Conservation (phyloP, 345 rosid species). For the Boechera stricta region DNA sequence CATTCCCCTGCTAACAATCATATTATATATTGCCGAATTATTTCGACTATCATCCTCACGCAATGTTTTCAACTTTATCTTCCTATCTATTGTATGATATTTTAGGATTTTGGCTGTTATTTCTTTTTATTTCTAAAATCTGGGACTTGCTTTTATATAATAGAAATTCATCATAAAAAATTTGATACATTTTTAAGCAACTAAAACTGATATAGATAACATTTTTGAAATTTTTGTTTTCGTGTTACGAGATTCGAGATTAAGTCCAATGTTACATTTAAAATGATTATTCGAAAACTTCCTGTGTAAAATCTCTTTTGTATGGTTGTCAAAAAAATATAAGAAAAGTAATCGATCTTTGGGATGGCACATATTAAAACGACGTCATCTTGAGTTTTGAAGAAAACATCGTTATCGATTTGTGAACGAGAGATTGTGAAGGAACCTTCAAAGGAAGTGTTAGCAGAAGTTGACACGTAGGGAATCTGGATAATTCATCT, state of each 20-base stretch:
- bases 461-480: constrained; percentile 18
- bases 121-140: neutral
- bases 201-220: neutral
- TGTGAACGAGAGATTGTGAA: constrained; percentile 25
- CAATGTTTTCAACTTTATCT: constrained; percentile 24
- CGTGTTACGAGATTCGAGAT: neutral
- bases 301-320: neutral
- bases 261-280: no score
- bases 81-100: neutral
- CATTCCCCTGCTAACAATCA: constrained; percentile 13
- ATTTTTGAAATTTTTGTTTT: neutral
- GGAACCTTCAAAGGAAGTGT: constrained; percentile 2
- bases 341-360: neutral
- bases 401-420: constrained; percentile 21
- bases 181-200: neutral
- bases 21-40: constrained; percentile 29
- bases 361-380: neutral
- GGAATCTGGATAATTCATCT: constrained; percentile 14
- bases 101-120: neutral
- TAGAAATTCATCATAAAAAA: neutral
- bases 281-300: no score
- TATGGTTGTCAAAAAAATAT: neutral
- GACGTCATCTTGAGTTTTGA: neutral
- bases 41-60: constrained; percentile 22
- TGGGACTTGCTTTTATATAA: neutral